These are phyloP conservation scores for Paramecium tetraurelia DNA, from an alignment of 73 alveolate species.

Conservation along the genomic window DNA sequence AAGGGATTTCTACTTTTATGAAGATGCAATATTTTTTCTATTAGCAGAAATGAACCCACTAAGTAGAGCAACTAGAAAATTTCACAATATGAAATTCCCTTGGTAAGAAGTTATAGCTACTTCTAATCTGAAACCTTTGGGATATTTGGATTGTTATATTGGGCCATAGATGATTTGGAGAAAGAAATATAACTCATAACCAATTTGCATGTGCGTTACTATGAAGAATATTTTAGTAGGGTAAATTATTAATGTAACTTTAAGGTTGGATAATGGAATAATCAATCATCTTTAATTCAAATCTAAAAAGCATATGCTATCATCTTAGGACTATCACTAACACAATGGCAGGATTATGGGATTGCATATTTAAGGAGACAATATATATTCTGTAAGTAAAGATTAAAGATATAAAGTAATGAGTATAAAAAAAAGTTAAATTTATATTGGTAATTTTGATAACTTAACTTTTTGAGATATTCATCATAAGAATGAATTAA, in stretches of 20 bases:
- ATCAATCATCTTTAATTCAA: not conserved
- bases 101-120: not conserved
- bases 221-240: not conserved
- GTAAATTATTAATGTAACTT: not conserved
- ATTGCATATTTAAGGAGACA: not conserved
- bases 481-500: not conserved
- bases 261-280: slow-evolving; percentile 30
- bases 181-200: not conserved
- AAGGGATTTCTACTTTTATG: not conserved
- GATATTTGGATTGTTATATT: not conserved
- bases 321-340: not conserved
- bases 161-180: not conserved
- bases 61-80: not conserved
- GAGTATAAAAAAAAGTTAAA: not conserved
- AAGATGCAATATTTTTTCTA: not conserved
- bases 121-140: not conserved
- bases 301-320: not conserved
- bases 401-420: slow-evolving; percentile 19
- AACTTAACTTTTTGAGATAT: not conserved
- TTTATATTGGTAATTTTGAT: not conserved
- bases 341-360: slow-evolving; percentile 23
- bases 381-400: not conserved
- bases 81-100: not conserved
- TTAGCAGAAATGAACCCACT: not conserved
- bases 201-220: not conserved